Evolutionary conservation across 352 stramenopile species (phyloP).

Genomic region (Elongisporangium undulatum): DNA sequence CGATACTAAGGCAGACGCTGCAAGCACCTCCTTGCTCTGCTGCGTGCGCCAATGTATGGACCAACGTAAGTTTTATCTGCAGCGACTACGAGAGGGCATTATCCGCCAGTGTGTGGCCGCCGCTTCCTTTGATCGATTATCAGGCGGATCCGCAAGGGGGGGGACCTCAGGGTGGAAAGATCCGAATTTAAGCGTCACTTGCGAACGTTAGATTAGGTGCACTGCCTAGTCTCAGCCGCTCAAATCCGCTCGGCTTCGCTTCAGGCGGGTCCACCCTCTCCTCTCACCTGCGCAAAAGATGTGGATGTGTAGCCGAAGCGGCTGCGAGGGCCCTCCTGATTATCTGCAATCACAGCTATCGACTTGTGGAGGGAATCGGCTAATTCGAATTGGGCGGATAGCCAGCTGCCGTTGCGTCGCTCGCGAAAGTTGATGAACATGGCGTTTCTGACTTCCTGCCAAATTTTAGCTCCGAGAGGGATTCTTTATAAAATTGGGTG

Average conservation of each 20-base stretch:
- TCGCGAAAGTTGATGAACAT: not conserved
- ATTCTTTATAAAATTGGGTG: not conserved
- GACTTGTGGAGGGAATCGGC: not conserved
- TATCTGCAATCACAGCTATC: not conserved
- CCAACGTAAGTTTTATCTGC: too few species aligned
- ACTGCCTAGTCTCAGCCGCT: not conserved
- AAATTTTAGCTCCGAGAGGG: not conserved
- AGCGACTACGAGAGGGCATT: too few species aligned
- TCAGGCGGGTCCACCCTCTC: not conserved
- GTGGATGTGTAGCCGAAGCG: not conserved
- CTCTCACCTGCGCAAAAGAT: not conserved
- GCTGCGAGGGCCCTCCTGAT: not conserved
- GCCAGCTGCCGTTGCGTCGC: not conserved
- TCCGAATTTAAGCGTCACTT: not conserved
- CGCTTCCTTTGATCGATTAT: not conserved
- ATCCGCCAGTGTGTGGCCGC: too few species aligned
- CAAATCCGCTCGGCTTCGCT: not conserved
- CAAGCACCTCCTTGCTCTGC: not conserved
- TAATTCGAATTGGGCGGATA: not conserved
- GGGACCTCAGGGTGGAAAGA: not conserved
- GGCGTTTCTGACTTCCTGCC: not conserved
- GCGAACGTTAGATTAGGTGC: not conserved
- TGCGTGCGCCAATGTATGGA: not conserved
- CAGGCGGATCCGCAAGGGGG: not conserved
- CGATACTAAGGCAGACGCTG: not conserved